phyloP scores from a whole-genome alignment of 73 alveolate species.

The Tetrahymena elliotti region DNA sequence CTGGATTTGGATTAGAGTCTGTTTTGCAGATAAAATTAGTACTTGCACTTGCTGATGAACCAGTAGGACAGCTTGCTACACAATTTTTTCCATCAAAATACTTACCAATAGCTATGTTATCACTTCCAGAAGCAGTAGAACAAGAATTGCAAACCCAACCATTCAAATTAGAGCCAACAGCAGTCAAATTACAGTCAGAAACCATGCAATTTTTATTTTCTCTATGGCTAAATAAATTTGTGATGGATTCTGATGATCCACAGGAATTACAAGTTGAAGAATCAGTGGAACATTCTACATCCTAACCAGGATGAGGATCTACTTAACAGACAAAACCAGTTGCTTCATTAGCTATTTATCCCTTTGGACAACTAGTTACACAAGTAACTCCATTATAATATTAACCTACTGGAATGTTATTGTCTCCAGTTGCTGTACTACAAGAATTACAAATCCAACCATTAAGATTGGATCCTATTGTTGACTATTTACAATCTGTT shows the following conservation, averaged over 20 bases:
- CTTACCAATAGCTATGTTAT: not conserved
- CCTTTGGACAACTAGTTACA: not conserved
- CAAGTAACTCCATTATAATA: not conserved
- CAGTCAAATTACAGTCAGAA: not conserved
- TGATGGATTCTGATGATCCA: not conserved
- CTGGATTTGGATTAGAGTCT: not conserved
- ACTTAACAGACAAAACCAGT: not conserved
- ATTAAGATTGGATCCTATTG: not conserved
- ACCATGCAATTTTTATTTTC: not conserved
- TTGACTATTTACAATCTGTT: not conserved
- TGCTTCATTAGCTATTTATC: not conserved
- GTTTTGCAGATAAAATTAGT: not conserved
- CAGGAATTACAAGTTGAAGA: not conserved
- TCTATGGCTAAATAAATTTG: not conserved
- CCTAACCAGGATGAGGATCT: not conserved
- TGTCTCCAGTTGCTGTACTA: not conserved
- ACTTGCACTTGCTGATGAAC: not conserved
- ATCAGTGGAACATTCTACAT: not conserved
- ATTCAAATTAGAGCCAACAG: not conserved
- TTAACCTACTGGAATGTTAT: not conserved
- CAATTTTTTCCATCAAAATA: not conserved
- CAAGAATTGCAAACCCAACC: not conserved
- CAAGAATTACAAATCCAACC: not conserved
- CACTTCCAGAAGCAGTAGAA: not conserved
- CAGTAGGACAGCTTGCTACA: not conserved